Percentiles rank a stretch among this genome's conserved stretches.
Conservation (phyloP, 306 rosid species). For the Medicago truncatula region DNA sequence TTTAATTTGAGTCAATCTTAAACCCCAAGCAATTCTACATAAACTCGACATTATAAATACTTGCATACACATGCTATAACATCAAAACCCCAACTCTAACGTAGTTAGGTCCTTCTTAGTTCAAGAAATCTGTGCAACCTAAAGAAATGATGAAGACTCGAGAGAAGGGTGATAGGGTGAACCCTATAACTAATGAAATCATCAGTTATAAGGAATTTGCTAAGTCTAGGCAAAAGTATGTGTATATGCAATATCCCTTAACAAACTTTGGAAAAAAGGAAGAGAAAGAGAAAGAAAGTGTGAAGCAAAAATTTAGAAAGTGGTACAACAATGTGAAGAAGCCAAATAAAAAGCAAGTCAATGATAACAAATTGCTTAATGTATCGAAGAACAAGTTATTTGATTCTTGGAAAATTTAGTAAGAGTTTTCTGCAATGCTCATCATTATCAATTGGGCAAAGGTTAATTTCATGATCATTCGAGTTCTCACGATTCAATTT, state of each 20-base stretch:
- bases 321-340: neutral
- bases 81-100: too few species aligned
- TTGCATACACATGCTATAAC: too few species aligned
- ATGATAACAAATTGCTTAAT: neutral
- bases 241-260: neutral
- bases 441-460: too few species aligned
- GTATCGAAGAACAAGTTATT: neutral
- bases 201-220: neutral
- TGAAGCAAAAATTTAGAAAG: neutral
- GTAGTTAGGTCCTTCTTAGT: too few species aligned
- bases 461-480: too few species aligned
- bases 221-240: neutral
- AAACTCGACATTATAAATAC: too few species aligned
- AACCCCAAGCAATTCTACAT: too few species aligned
- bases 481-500: too few species aligned
- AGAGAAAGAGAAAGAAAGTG: neutral
- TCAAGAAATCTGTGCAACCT: too few species aligned
- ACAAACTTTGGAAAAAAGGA: neutral
- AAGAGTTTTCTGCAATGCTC: neutral
- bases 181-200: neutral
- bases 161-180: conserved; percentile 2
- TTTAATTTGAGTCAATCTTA: too few species aligned
- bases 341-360: neutral
- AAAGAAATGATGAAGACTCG: neutral
- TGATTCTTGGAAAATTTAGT: neutral